These are phyloP conservation scores for Candida labiduridarum DNA, from an alignment of 1,139 yeast species.

Conservation along the genomic window DNA sequence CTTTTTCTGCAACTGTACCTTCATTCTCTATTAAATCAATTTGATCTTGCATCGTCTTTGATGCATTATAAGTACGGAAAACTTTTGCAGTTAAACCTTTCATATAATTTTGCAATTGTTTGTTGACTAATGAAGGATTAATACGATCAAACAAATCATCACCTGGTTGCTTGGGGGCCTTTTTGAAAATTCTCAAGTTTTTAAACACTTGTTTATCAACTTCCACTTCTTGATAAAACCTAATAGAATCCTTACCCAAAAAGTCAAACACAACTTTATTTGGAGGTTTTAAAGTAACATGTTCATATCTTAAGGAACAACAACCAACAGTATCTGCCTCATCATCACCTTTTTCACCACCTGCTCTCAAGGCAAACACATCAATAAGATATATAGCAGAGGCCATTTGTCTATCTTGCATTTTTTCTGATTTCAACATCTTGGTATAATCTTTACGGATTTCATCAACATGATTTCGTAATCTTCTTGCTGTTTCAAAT, in stretches of 20 bases:
- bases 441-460: conserved; percentile 77
- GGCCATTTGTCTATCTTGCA: conserved; percentile 90
- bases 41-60: conserved; percentile 96
- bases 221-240: conserved; percentile 90
- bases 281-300: conserved; percentile 84
- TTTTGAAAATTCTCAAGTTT: conserved; percentile 82
- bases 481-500: conserved; percentile 89
- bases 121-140: conserved; percentile 80
- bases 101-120: conserved; percentile 87
- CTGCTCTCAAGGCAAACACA: conserved; percentile 95
- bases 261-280: conserved; percentile 89
- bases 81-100: conserved; percentile 94
- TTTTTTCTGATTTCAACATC: conserved; percentile 70
- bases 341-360: conserved; percentile 96
- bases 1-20: conserved; percentile 87
- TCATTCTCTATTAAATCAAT: conserved; percentile 77
- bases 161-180: conserved; percentile 85
- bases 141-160: conserved; percentile 91
- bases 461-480: conserved; percentile 68
- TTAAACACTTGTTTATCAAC: conserved; percentile 90
- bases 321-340: conserved; percentile 99
- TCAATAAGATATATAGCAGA: conserved; percentile 93
- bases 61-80: conserved; percentile 96
- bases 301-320: conserved; percentile 90
- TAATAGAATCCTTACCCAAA: conserved; percentile 92